These are phyloP conservation scores for Gossypium herbaceum DNA, from an alignment of 345 rosid genomes.

Conservation along the genomic window DNA sequence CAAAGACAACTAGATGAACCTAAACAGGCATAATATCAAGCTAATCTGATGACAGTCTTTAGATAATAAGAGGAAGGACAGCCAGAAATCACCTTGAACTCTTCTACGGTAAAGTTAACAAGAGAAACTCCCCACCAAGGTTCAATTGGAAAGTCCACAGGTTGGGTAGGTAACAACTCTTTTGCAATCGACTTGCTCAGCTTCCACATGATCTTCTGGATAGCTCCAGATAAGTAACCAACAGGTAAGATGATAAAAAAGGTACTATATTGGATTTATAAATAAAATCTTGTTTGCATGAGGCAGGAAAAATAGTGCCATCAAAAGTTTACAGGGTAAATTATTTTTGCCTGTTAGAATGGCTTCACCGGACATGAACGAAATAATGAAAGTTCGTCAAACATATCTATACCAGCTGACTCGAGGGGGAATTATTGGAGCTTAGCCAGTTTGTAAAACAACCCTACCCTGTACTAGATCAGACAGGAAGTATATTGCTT, in stretches of 20 bases:
- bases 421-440: neutral
- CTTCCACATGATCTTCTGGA: constrained; percentile 99
- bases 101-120: constrained; percentile 95
- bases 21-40: neutral
- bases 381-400: constrained; percentile 4
- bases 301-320: constrained; percentile 12
- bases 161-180: constrained; percentile 85
- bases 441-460: neutral
- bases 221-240: constrained; percentile 39
- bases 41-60: constrained; percentile 9
- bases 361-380: neutral
- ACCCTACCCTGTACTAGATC: neutral
- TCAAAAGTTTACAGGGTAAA: constrained; percentile 11
- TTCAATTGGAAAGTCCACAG: constrained; percentile 83
- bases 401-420: neutral
- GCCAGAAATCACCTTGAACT: constrained; percentile 70
- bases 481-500: constrained; percentile 2
- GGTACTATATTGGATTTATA: neutral
- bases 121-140: constrained; percentile 99
- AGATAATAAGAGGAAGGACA: neutral
- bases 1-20: neutral
- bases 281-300: neutral
- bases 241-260: constrained; percentile 27
- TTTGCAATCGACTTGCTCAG: constrained; percentile 96
- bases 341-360: neutral